A percentile compares a stretch with the other conserved stretches of the same genome.
These are phyloP conservation scores for Aspergillus carbonarius DNA, from an alignment of 2,329 filamentous ascomycete genomes.

Conservation along the genomic window DNA sequence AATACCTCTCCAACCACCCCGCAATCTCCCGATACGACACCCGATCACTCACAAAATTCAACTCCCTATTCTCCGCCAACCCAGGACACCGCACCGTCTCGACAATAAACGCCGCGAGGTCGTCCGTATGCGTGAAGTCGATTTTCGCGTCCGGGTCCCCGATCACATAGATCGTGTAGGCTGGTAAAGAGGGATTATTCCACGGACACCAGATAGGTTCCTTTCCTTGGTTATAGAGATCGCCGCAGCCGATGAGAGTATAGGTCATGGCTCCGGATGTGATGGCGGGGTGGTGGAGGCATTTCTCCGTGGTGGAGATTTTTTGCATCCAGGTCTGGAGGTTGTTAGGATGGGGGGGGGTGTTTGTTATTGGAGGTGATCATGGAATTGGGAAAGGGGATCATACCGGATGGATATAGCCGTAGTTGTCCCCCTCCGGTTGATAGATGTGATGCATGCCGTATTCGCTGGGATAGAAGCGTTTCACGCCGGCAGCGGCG, in stretches of 20 bases:
- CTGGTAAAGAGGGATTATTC: conserved; percentile 18
- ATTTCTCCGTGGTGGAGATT: background rate
- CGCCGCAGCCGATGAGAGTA: conserved; percentile 33
- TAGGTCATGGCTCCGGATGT: conserved; percentile 26
- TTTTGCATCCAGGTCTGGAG: conserved; percentile 19
- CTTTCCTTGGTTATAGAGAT: conserved; percentile 34
- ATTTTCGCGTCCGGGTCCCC: conserved; percentile 23
- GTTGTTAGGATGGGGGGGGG: too few species aligned
- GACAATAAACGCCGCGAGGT: conserved; percentile 28
- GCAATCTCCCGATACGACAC: conserved; percentile 25
- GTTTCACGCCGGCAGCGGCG: conserved; percentile 24
- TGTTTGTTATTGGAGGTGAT: too few species aligned
- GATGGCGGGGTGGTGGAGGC: conserved; percentile 21
- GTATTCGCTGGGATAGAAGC: conserved; percentile 29
- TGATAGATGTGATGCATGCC: conserved; percentile 27
- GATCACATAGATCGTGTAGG: conserved; percentile 25
- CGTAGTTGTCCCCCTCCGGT: conserved; percentile 18
- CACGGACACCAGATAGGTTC: conserved; percentile 28
- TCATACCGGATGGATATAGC: conserved; percentile 23
- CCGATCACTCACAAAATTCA: conserved; percentile 27
- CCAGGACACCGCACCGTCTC: conserved; percentile 23
- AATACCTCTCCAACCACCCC: conserved; percentile 19
- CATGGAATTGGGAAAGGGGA: background rate
- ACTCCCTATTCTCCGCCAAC: conserved; percentile 20
- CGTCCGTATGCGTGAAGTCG: conserved; percentile 26